phyloP scores from a whole-genome alignment of 2,329 filamentous ascomycete species.

The Anthostomella pinea region DNA sequence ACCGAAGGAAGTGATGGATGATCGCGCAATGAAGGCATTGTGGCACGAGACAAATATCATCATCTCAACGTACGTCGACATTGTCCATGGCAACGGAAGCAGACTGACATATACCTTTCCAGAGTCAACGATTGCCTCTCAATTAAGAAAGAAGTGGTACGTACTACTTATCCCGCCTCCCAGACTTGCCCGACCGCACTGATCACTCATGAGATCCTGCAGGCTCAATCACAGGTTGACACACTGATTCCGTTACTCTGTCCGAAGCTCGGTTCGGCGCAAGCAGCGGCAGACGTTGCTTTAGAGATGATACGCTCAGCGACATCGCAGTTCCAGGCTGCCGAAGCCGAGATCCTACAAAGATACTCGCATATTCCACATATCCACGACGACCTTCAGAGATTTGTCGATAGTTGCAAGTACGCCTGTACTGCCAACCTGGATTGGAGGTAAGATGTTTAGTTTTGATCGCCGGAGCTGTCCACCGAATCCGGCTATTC shows the following conservation, averaged over 20 bases:
- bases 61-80: slow-evolving; percentile 7
- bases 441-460: slow-evolving; percentile 17
- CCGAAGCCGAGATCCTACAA: slow-evolving; percentile 6
- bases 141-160: slow-evolving; percentile 16
- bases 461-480: too few relatives aligned
- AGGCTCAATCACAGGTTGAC: slow-evolving; percentile 14
- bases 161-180: slow-evolving; percentile 2
- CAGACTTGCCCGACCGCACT: too few relatives aligned
- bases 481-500: too few relatives aligned
- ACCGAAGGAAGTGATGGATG: slow-evolving; percentile 4
- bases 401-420: slow-evolving; percentile 14
- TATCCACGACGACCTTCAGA: slow-evolving; percentile 7
- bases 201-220: too few relatives aligned
- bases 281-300: slow-evolving; percentile 10
- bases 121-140: slow-evolving; percentile 18
- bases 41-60: slow-evolving; percentile 14
- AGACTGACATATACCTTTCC: neutral
- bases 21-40: slow-evolving; percentile 11
- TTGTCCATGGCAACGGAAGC: too few relatives aligned
- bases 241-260: slow-evolving; percentile 12
- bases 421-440: slow-evolving; percentile 14
- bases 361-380: slow-evolving; percentile 5
- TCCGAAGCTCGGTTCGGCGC: slow-evolving; percentile 10
- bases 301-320: slow-evolving; percentile 4
- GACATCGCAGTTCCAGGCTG: slow-evolving; percentile 6